A percentile compares a stretch with the other conserved stretches of the same genome.
These are phyloP conservation scores for Raphanus raphanistrum DNA, from an alignment of 345 rosid species.

Conservation along the genomic window DNA sequence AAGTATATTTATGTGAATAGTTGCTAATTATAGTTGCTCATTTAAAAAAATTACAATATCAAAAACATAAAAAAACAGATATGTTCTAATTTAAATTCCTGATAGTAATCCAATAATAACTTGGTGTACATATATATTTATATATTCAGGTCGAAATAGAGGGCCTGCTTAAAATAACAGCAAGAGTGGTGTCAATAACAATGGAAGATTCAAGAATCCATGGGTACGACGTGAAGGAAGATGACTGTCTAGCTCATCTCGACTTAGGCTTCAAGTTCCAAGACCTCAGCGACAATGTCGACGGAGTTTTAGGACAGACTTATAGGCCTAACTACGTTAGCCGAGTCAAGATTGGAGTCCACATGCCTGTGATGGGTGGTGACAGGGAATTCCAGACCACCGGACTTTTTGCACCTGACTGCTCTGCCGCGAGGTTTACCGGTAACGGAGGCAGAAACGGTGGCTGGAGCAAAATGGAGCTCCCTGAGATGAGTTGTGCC, in stretches of 20 bases:
- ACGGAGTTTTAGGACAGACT: conserved; percentile 66
- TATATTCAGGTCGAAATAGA: conserved; percentile 40
- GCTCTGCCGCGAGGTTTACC: conserved; percentile 45
- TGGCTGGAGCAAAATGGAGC: conserved; percentile 25
- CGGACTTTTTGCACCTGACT: conserved; percentile 55
- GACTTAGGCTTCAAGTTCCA: conserved; percentile 66
- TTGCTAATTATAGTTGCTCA: neutral
- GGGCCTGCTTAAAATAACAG: conserved; percentile 48
- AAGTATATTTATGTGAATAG: neutral
- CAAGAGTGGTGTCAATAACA: conserved; percentile 58
- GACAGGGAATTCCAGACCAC: conserved; percentile 53
- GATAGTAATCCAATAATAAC: neutral
- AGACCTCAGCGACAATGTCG: conserved; percentile 48
- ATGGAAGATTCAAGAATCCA: conserved; percentile 57
- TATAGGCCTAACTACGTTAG: conserved; percentile 54
- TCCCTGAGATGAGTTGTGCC: conserved; percentile 45
- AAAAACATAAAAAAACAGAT: neutral
- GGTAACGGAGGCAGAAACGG: conserved; percentile 7
- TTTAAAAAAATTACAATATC: neutral
- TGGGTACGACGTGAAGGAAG: conserved; percentile 54
- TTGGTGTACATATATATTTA: neutral
- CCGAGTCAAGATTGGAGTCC: conserved; percentile 54
- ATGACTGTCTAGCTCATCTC: conserved; percentile 69
- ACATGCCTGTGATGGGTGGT: conserved; percentile 70
- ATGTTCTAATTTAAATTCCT: neutral